Evolutionary conservation across 371 early-diverging fungal genomes (phyloP), one percentile per base, ranked within the genome.

Genomic region (Apophysomyces trapeziformis): DNA sequence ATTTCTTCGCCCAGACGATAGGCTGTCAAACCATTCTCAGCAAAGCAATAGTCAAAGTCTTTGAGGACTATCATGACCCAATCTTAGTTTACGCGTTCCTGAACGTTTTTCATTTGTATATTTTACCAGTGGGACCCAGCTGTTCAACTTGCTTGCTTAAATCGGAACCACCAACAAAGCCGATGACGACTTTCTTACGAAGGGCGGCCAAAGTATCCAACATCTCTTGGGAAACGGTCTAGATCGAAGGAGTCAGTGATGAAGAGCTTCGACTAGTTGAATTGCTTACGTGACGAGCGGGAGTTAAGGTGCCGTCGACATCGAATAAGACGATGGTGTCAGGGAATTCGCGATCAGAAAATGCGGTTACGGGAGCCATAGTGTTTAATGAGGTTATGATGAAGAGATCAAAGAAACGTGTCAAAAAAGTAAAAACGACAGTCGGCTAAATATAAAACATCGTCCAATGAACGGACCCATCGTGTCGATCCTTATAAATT

Each of bases 101-200:
- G 35, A n/a, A 12, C 1, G 44, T 21, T 36, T 50, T 50, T 5
- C 7, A 0, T 57, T 72, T 41, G 8, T 41, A 11, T 41, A 41
- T 41, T 41, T 56, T 85, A 90, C 95, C 91, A 69, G 92, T 84
- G 14, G 64, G 80, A 38, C 99, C 99, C 63, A 99, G 87, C 81
- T 99, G 99, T 82, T 99, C 99, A 68, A 89, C 77, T 82, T 99
- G 99, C 88, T 99, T 99, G 72, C 66, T 78, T 62, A 99, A 80
- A 75, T 99, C 99, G 44, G 96, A 95, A 35, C 99, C 99, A 58
- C 99, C 99, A 44, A 99, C 99, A 78, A 99, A 99, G 7, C 99
- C 99, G 68, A 99, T 88, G 41, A 92, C 94, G 41, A 90, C 94
- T 82, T 93, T 90, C 78, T 96, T 93, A 72, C 95, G 91, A 57